Percentiles rank a stretch among this genome's conserved stretches.
Evolutionary conservation across 176 grass and related monocot species (phyloP).

Genomic region (Avena insularis): DNA sequence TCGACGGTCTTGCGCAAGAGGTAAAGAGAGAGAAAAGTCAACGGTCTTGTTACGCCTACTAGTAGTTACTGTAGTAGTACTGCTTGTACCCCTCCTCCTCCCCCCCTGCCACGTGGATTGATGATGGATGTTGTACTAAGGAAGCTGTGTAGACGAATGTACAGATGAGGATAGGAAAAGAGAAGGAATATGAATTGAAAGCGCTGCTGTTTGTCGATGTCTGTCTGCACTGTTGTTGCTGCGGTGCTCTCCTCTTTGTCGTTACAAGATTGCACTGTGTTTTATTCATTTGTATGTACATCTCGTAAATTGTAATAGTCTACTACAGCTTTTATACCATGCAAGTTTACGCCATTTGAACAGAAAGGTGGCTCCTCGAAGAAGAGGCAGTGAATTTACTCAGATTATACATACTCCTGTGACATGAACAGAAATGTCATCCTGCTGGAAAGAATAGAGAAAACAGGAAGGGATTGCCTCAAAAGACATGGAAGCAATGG

Average conservation of each 20-base stretch:
- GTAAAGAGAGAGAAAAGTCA: background rate
- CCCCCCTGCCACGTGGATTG: conserved; percentile 43
- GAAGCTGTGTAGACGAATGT: conserved; percentile 64
- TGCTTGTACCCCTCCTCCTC: conserved; percentile 15
- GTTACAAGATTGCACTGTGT: background rate
- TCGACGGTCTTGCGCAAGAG: conserved; percentile 24
- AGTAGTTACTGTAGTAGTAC: conserved; percentile 13
- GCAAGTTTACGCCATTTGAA: background rate
- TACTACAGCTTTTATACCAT: background rate
- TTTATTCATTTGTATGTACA: background rate
- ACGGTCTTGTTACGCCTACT: conserved; percentile 13
- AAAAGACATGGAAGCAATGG: conserved; percentile 13
- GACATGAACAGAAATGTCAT: background rate
- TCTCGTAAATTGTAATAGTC: background rate
- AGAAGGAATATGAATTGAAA: conserved; percentile 55
- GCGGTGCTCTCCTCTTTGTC: background rate
- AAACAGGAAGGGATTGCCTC: background rate
- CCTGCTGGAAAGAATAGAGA: background rate
- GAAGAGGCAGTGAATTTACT: background rate
- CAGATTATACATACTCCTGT: background rate
- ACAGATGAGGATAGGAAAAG: conserved; percentile 67
- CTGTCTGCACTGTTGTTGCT: conserved; percentile 11
- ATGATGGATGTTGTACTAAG: conserved; percentile 44
- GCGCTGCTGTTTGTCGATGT: conserved; percentile 33
- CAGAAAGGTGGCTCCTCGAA: background rate